Conservation (phyloP, 495 filamentous ascomycete species). For the Hypoxylon trugodes region DNA sequence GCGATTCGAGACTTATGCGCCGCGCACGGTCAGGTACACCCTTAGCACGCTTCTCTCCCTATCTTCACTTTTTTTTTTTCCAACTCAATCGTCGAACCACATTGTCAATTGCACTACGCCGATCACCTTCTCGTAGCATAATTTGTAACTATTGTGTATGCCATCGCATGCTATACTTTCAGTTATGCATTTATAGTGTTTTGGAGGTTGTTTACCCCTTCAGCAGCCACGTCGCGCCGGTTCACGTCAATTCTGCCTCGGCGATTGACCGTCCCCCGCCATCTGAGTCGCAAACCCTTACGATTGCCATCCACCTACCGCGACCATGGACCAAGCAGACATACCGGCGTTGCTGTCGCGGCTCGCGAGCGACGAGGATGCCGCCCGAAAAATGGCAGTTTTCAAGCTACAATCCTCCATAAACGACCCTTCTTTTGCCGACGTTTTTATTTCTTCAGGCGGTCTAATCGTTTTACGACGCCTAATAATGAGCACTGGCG, state of each 20-base stretch:
- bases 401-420: slow-evolving; percentile 96
- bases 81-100: slow-evolving; percentile 4
- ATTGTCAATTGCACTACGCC: neutral
- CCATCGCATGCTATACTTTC: slow-evolving; percentile 2
- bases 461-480: slow-evolving; percentile 82
- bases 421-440: slow-evolving; percentile 95
- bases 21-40: slow-evolving; percentile 9
- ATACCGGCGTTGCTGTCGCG: slow-evolving; percentile 64
- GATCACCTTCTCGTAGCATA: neutral
- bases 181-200: slow-evolving; percentile 37
- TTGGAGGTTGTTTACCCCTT: slow-evolving; percentile 22
- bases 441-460: slow-evolving; percentile 91
- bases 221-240: slow-evolving; percentile 28
- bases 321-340: slow-evolving; percentile 61
- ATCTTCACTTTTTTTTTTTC: slow-evolving; percentile 3
- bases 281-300: slow-evolving; percentile 21
- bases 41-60: slow-evolving; percentile 12
- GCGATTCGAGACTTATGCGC: slow-evolving; percentile 26
- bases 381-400: slow-evolving; percentile 96
- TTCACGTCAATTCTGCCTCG: slow-evolving; percentile 7
- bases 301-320: slow-evolving; percentile 8
- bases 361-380: slow-evolving; percentile 73
- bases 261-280: slow-evolving; percentile 18
- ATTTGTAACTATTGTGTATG: slow-evolving; percentile 1
- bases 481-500: slow-evolving; percentile 81